Evolutionary conservation across 352 stramenopile species (phyloP), one percentile per base, ranked within the genome.

Genomic region (Blastocystis sp.): DNA sequence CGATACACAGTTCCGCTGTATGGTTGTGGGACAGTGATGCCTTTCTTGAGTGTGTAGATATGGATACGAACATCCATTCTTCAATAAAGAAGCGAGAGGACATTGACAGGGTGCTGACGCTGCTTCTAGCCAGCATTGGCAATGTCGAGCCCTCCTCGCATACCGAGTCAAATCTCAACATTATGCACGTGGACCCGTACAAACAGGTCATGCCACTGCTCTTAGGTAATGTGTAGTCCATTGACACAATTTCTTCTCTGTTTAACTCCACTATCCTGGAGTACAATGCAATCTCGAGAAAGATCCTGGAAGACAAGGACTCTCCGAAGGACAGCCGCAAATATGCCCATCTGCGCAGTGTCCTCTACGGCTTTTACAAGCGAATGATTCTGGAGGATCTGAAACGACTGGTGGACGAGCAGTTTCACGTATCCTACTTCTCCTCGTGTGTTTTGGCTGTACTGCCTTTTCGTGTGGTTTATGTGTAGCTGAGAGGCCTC

Each of bases 41-140:
- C 6, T 57, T 57, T 57, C 48, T 57, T 14, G 6, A 14, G 14
- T 7, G 48, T 17, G 14, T 57, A 57, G 48, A 17, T 11, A 76
- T 76, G 66, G 52, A 76, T 76, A 48, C 38, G 1, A 48, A 45
- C 19, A 42, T 52, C 42, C 66, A 38, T 57, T 21, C 21, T 57
- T 21, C 66, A 76, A 76, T 76, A 14, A 76, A 76, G 38, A 76
- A 57, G 54, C 66, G 66, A 34, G 66, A 76, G 28, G 52, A 45
- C 40, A 48, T 76, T 76, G 66, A 76, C 21, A 19, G 42, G 21
- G 4, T 76, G n/a, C 52, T 76, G 17, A 76, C 42, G 0, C 48
- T 76, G 38, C 66, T 76, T 9, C 42, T 76, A 3, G 21, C 42
- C 9, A 45, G 10, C 28, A 76, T 76, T 54, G 48, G 48, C 66